phyloP scores from a whole-genome alignment of 768 basidiomycete genomes.

The Boletus sensibilis region DNA sequence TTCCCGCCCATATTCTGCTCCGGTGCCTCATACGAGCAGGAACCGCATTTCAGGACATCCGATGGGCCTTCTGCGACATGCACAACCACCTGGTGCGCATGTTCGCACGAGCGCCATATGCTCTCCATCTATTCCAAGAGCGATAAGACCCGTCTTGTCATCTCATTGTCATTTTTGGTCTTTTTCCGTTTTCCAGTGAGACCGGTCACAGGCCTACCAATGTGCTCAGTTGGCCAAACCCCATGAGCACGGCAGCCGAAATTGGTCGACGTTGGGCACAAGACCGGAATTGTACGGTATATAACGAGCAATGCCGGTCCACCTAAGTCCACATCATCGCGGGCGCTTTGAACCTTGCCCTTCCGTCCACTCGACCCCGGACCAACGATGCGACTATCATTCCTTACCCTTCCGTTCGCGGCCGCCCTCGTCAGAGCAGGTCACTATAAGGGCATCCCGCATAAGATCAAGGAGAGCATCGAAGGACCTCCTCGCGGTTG shows the following conservation, averaged over 20 bases:
- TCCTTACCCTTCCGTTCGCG: conserved; percentile 15
- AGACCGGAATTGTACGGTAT: conserved; percentile 1
- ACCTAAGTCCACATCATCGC: not conserved
- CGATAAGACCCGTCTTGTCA: not conserved
- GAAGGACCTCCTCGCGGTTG: conserved; percentile 47
- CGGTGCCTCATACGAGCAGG: not conserved
- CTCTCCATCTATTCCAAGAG: conserved; percentile 2
- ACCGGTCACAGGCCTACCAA: not conserved
- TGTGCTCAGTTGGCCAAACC: not conserved
- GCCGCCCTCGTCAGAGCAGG: conserved; percentile 11
- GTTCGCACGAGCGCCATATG: not conserved
- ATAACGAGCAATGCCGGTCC: not conserved
- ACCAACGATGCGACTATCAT: conserved; percentile 10
- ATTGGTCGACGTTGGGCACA: not conserved
- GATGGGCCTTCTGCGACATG: not conserved
- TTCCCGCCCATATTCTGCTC: no score
- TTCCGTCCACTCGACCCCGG: not conserved
- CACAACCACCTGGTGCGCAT: not conserved
- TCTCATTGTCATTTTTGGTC: not conserved
- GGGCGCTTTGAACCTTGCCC: not conserved
- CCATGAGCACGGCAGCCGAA: not conserved
- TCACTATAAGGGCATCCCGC: conserved; percentile 7
- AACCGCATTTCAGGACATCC: not conserved
- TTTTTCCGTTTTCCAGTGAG: not conserved
- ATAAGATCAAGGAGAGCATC: conserved; percentile 51